Conservation (phyloP, 306 rosid genomes). For the Pterocarpus macrocarpus region DNA sequence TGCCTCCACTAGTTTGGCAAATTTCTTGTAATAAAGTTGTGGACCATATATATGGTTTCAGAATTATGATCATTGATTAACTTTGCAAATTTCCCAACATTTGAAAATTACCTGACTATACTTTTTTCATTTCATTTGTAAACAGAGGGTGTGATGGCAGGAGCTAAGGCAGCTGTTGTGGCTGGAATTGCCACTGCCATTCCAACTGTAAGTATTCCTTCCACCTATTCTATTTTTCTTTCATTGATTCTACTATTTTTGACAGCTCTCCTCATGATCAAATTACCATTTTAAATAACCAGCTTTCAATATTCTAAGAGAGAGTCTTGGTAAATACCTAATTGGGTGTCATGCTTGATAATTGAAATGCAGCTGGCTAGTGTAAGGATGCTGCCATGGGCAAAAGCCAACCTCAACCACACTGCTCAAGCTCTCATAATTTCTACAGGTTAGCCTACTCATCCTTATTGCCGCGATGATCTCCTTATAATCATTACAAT, state of each 20-base stretch:
- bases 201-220: slow-evolving; percentile 72
- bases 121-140: slow-evolving; percentile 5
- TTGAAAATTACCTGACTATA: slow-evolving; percentile 12
- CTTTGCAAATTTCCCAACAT: neutral
- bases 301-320: neutral
- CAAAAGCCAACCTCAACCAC: slow-evolving; percentile 88
- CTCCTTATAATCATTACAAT: neutral
- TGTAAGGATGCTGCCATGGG: slow-evolving; percentile 98
- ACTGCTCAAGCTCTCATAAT: slow-evolving; percentile 98
- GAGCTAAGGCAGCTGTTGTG: slow-evolving; percentile 90
- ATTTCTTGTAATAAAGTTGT: neutral
- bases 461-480: neutral
- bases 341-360: slow-evolving; percentile 4
- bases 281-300: neutral
- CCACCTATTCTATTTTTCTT: slow-evolving; percentile 20
- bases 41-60: neutral
- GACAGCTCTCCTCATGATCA: neutral
- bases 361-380: slow-evolving; percentile 77
- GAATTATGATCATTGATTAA: neutral
- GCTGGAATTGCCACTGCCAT: slow-evolving; percentile 93
- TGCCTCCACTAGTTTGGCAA: neutral
- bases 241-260: neutral
- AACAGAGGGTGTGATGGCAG: slow-evolving; percentile 94
- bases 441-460: slow-evolving; percentile 72
- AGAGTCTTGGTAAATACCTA: slow-evolving; percentile 8